Evolutionary conservation across 2,329 filamentous ascomycete genomes (phyloP), one percentile per base, ranked within the genome.

Genomic region (Nothophoma quercina): DNA sequence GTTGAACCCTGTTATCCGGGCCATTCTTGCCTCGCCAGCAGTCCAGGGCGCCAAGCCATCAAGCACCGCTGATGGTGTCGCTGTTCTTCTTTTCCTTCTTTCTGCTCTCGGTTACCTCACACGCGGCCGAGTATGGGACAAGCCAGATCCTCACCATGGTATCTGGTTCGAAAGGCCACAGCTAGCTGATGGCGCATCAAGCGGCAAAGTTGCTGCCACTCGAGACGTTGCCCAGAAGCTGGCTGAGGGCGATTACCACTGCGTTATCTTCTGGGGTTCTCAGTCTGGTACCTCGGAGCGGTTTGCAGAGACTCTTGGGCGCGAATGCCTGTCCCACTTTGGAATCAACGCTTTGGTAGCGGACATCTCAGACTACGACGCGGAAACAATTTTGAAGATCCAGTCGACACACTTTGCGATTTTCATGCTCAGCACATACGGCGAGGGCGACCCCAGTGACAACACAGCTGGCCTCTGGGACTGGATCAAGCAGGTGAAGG

Each of bases 161-260:
- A 68, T 82, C 19, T 79, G 73, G 62, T 84, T 77, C 42, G 77
- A 83, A 58, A 74, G 75, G 29, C 81, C 81, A 13, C 81, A 81
- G 55, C 56, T 78, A 44, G 70, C 69, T 32, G 63, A 72, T 42
- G 69, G 69, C 26, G 58, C 47, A n/a, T 58, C 59, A 23, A 60
- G 36, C 36, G 55, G 50, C 36, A 56, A 58, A 9, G 35, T 55
- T 10, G 25, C 50, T 23, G 30, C 54, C n/a, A 81, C 79, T 0
- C 73, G 79, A 34, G 76, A 83, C 55, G 77, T 83, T 51, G 76
- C 77, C 0, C 69, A 77, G 49, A 76, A 75, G 35, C 60, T 80
- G 9, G 68, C 72, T 23, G 74, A 80, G 50, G 68, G 72, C 1
- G 16, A 61, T 39, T 55, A 69, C 59, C 43, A 69, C 32, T 59